Evolutionary conservation across 306 rosid genomes (phyloP).

Genomic region (Medicago lupulina): DNA sequence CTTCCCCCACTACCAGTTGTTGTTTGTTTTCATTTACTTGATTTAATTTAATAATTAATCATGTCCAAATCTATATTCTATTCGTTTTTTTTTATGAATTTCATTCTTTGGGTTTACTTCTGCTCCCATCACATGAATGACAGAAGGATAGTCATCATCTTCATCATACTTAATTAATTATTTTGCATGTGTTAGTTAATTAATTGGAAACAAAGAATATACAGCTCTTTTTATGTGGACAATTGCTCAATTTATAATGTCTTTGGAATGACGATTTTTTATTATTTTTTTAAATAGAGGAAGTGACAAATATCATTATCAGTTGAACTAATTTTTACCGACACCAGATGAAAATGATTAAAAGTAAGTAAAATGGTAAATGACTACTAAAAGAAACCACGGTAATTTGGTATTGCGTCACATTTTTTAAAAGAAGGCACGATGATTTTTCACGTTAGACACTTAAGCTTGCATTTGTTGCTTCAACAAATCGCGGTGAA

Average conservation of each 20-base stretch:
- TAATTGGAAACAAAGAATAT: background rate
- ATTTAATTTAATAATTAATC: background rate
- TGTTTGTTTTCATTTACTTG: background rate
- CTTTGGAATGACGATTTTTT: background rate
- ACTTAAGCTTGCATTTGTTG: too few relatives aligned
- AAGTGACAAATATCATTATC: too few relatives aligned
- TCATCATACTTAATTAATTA: background rate
- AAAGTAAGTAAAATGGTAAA: background rate
- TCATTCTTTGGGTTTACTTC: background rate
- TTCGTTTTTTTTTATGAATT: too few relatives aligned
- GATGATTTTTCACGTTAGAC: too few relatives aligned
- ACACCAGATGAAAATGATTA: background rate
- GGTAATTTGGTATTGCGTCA: too few relatives aligned
- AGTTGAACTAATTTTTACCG: too few relatives aligned
- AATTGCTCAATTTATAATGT: background rate
- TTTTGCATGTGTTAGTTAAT: background rate
- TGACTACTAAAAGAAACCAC: background rate
- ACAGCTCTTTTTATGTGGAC: conserved; percentile 3
- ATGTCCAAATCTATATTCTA: background rate
- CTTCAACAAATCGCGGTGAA: too few relatives aligned
- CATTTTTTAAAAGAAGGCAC: too few relatives aligned
- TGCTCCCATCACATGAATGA: background rate
- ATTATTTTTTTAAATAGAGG: too few relatives aligned
- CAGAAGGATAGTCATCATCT: background rate
- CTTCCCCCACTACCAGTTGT: conserved; percentile 3